Percentiles rank a stretch among this genome's conserved stretches.
Conservation (phyloP, 1,284 basidiomycete genomes). For the Ganoderma meredithae region DNA sequence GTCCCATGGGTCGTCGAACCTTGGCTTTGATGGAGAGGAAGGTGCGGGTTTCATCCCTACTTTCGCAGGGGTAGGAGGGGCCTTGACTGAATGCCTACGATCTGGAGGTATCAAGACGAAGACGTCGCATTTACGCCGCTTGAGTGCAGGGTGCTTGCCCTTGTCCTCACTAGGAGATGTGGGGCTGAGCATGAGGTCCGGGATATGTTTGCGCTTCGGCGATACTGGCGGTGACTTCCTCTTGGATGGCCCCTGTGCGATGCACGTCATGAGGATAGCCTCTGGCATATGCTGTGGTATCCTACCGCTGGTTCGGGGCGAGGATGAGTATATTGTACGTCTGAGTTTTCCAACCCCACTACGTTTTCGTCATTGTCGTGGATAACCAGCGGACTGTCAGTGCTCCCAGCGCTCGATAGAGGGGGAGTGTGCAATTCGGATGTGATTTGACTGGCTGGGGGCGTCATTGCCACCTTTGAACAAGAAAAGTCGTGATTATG, state of each 20-base stretch:
- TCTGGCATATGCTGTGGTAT: background rate
- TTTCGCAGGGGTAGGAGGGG: background rate
- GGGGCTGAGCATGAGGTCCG: background rate
- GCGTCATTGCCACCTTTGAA: background rate
- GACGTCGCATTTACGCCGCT: background rate
- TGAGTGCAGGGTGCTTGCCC: slow-evolving; percentile 3
- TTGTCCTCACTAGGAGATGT: background rate
- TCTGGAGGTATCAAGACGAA: background rate
- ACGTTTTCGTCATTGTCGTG: background rate
- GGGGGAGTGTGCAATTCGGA: background rate
- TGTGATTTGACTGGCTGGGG: background rate
- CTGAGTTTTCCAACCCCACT: background rate
- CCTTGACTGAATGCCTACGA: background rate
- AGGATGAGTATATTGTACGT: background rate
- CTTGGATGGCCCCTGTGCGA: background rate
- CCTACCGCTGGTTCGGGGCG: background rate
- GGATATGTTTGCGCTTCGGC: background rate
- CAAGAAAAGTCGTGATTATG: too few relatives aligned
- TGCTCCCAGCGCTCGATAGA: background rate
- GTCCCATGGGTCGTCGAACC: background rate
- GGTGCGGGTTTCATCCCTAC: background rate
- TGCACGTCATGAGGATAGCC: background rate
- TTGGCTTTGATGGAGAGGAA: background rate
- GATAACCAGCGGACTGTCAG: background rate
- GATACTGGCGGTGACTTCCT: background rate